Base-by-base conservation (phyloP, 169 alveolate genomes). In the Plasmodium gallinaceum region DNA sequence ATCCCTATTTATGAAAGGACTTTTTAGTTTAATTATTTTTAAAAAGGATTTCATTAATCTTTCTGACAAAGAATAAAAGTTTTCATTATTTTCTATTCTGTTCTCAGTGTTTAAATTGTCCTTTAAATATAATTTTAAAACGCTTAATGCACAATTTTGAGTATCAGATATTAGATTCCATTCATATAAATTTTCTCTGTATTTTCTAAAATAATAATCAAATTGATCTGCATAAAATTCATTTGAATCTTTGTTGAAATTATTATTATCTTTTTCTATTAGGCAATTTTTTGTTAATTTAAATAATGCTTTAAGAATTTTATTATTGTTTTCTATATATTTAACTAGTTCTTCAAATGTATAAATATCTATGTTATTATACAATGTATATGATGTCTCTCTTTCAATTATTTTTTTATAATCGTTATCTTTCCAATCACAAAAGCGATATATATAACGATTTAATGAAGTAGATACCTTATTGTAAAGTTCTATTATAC, bases 111-210 rank as follows among this genome's bases (percentile, higher is more conserved):
- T 61, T 54, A 72, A 48, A 43, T 71, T 66, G 37, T 66, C 51
- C 24, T 72, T 69, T 64, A 86, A 62, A 86, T 86, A 86, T 62
- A 86, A 52, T 64, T 86, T 86, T 26, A 86, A 65, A 46, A 86
- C 70, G 66, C 92, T 86, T 65, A 86, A 72, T 16, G 92, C 74
- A 39, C 88, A 86, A 14, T 46, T 86, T 20, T 86, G 92, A 0
- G 92, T 18, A 71, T 86, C 92, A n/a, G 88, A 58, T 12, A 65
- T 72, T 66, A 32, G 20, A 74, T 86, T 86, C 92, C 92, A 86
- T 62, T 86, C 92, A 66, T 72, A 72, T 32, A 86, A 18, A 60
- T 70, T 58, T 64, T 86, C 88, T 71, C 85, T 24, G 70, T 86
- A 86, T 39, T 46, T 83, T 61, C 43, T 71, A 8, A 68, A 74